Conservation (phyloP, 495 filamentous ascomycete genomes). For the Cercophora sp. region DNA sequence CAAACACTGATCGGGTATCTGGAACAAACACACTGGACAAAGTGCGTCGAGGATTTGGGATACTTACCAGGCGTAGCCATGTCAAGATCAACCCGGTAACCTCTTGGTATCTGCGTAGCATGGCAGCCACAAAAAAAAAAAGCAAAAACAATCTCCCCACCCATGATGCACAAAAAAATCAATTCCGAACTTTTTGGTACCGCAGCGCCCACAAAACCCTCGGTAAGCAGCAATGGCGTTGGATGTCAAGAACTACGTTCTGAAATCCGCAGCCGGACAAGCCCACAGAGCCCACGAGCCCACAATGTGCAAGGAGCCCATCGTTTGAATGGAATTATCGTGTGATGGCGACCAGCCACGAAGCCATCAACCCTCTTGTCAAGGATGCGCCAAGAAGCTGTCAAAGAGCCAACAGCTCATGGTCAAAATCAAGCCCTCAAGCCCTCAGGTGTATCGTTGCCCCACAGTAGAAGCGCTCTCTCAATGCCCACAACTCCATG, state of each 20-base stretch:
- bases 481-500: conserved; percentile 46
- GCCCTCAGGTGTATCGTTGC: conserved; percentile 46
- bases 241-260: neutral
- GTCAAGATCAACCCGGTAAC: too few relatives aligned
- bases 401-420: conserved; percentile 49
- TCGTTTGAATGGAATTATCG: conserved; percentile 1
- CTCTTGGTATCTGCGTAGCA: neutral
- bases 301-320: neutral
- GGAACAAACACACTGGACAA: conserved; percentile 1
- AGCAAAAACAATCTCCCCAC: conserved; percentile 7
- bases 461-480: conserved; percentile 38
- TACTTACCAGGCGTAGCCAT: conserved; percentile 14
- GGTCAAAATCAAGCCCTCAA: conserved; percentile 40
- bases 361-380: conserved; percentile 18
- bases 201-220: conserved; percentile 30
- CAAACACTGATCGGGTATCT: conserved; percentile 16
- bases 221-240: conserved; percentile 14
- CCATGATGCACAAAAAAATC: conserved; percentile 11
- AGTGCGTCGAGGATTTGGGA: conserved; percentile 13
- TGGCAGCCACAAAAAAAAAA: neutral
- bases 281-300: conserved; percentile 40
- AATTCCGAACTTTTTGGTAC: too few relatives aligned
- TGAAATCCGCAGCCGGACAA: too few relatives aligned
- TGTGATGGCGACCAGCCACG: conserved; percentile 9
- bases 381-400: conserved; percentile 29